A percentile compares a stretch with the other conserved stretches of the same genome.
Conservation (phyloP, 768 basidiomycete species). For the Lenzites betulinus region DNA sequence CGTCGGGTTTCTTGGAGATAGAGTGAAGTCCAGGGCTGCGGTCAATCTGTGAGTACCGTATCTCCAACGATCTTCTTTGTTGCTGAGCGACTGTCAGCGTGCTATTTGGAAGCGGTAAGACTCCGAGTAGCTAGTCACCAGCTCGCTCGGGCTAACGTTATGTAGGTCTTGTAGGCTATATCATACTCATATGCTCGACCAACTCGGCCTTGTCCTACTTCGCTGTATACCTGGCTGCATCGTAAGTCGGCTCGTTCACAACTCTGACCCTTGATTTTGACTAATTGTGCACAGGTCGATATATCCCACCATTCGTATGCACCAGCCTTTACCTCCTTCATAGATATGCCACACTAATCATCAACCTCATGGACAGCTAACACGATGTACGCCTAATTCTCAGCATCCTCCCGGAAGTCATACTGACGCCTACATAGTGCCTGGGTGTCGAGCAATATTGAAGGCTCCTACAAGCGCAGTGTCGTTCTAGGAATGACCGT, state of each 20-base stretch:
- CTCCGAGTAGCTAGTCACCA: too few species aligned
- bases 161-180: constrained; percentile 60
- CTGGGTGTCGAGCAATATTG: constrained; percentile 75
- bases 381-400: constrained; percentile 43
- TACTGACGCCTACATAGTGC: constrained; percentile 41
- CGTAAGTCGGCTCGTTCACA: constrained; percentile 45
- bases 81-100: constrained; percentile 19
- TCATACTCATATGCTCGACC: constrained; percentile 62
- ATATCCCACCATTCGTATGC: constrained; percentile 49
- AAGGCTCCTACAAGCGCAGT: constrained; percentile 74
- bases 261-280: neutral
- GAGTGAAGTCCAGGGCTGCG: constrained; percentile 51
- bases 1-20: constrained; percentile 65
- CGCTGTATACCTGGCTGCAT: constrained; percentile 70
- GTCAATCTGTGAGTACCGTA: constrained; percentile 57
- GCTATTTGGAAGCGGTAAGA: constrained; percentile 37
- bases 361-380: constrained; percentile 28
- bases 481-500: constrained; percentile 72
- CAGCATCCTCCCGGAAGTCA: neutral
- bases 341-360: neutral
- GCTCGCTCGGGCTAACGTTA: neutral
- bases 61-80: neutral
- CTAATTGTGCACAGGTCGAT: constrained; percentile 37
- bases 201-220: constrained; percentile 68
- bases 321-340: neutral